These are phyloP conservation scores for Santalum album DNA, from an alignment of 164 flowering plant species.

Conservation along the genomic window DNA sequence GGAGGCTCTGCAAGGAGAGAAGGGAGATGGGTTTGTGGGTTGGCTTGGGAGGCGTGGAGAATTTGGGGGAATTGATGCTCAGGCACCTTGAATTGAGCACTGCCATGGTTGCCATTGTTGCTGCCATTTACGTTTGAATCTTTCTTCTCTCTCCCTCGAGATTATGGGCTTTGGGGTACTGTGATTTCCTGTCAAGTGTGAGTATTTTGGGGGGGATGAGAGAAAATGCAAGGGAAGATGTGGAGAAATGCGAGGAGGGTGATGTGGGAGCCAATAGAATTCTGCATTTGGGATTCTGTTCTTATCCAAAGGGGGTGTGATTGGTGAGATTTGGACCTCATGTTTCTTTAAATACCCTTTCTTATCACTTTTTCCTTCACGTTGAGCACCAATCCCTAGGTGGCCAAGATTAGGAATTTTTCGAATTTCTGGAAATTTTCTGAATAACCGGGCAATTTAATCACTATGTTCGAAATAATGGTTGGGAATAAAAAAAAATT, in stretches of 20 bases:
- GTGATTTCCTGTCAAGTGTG: no score
- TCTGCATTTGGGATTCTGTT: slow-evolving; percentile 18
- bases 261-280: slow-evolving; percentile 17
- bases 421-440: no score
- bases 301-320: slow-evolving; percentile 23
- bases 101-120: slow-evolving; percentile 23
- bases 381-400: no score
- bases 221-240: no score
- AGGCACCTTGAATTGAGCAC: neutral
- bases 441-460: no score
- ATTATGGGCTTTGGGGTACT: no score
- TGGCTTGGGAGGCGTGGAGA: slow-evolving; percentile 13
- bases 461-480: no score
- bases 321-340: slow-evolving; percentile 20
- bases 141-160: neutral
- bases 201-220: no score
- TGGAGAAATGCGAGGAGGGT: neutral
- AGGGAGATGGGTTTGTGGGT: slow-evolving; percentile 5
- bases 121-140: slow-evolving; percentile 14
- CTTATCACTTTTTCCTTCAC: slow-evolving; percentile 28
- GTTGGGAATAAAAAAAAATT: no score
- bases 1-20: neutral
- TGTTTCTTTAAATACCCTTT: slow-evolving; percentile 3
- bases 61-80: neutral
- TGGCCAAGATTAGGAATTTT: no score